Conservation (phyloP, 306 rosid genomes). For the Ammopiptanthus mongolicus region DNA sequence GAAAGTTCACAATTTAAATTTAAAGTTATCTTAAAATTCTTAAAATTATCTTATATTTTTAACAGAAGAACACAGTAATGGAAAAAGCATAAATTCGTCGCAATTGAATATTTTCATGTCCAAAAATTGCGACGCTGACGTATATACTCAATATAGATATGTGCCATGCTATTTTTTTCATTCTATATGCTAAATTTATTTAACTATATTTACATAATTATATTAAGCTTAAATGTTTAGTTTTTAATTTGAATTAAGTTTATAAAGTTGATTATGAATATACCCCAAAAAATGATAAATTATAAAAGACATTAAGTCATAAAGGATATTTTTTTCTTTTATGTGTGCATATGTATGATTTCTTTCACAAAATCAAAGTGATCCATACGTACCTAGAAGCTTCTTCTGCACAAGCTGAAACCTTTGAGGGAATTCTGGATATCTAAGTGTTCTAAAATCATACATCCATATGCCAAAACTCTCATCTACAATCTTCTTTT, state of each 20-base stretch:
- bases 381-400: conserved; percentile 34
- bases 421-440: conserved; percentile 19
- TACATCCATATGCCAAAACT: conserved; percentile 10
- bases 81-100: no score
- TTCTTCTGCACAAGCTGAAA: conserved; percentile 23
- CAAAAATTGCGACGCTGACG: not conserved
- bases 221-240: no score
- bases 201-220: no score
- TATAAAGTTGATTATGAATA: not conserved
- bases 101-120: not conserved
- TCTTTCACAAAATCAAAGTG: not conserved
- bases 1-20: no score
- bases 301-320: no score
- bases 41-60: no score
- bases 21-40: no score
- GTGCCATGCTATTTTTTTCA: not conserved
- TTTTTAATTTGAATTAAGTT: not conserved
- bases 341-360: not conserved
- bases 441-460: conserved; percentile 18
- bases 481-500: not conserved
- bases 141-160: not conserved
- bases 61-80: no score
- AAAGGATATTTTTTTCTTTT: no score
- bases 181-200: not conserved
- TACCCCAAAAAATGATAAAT: no score